These are phyloP conservation scores for Eryngium alpinum DNA, from an alignment of 140 eudicot genomes.

Conservation along the genomic window DNA sequence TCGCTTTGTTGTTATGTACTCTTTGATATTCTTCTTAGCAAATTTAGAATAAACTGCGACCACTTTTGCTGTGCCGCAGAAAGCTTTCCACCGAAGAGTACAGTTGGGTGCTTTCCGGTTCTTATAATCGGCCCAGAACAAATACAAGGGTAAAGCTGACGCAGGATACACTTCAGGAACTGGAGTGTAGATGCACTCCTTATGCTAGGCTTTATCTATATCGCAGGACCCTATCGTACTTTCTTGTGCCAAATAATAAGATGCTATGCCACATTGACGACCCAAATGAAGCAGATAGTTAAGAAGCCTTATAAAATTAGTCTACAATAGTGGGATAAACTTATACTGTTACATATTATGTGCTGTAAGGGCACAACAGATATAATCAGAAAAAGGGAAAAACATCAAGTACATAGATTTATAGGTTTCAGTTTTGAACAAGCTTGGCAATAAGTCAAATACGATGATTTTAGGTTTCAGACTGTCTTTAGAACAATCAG, in stretches of 20 bases:
- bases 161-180: slow-evolving; percentile 62
- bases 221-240: slow-evolving; percentile 28
- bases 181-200: slow-evolving; percentile 52
- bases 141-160: slow-evolving; percentile 33
- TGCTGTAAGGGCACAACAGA: too few species aligned
- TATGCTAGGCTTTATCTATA: slow-evolving; percentile 41
- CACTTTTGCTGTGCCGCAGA: slow-evolving; percentile 85
- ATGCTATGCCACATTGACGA: too few species aligned
- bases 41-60: slow-evolving; percentile 83
- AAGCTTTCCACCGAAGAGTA: too few species aligned
- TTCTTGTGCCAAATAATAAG: too few species aligned
- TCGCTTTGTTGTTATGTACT: slow-evolving; percentile 55
- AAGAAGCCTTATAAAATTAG: too few species aligned
- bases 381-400: too few species aligned
- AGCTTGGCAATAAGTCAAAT: not conserved
- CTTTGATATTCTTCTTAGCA: slow-evolving; percentile 59
- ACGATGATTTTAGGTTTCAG: not conserved
- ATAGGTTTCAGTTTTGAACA: too few species aligned
- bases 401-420: too few species aligned
- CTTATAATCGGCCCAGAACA: slow-evolving; percentile 49
- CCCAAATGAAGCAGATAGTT: too few species aligned
- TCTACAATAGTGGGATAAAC: too few species aligned
- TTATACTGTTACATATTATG: too few species aligned
- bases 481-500: not conserved
- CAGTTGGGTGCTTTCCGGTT: slow-evolving; percentile 75